Conservation (phyloP, 495 filamentous ascomycete genomes). For the Pyrenula massariospora region DNA sequence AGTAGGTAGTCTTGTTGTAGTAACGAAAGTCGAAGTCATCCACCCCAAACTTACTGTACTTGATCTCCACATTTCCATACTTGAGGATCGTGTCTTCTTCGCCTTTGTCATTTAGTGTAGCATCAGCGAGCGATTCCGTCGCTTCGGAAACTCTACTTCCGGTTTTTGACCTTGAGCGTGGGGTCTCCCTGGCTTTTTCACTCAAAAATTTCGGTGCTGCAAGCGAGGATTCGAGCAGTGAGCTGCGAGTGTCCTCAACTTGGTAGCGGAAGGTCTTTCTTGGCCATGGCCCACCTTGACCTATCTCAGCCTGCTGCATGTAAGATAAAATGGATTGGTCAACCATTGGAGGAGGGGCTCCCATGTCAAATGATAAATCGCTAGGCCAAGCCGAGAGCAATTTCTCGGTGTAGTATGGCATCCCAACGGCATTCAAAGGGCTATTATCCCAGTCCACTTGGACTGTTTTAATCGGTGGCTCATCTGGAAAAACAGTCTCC, state of each 20-base stretch:
- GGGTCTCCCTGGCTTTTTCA: constrained; percentile 69
- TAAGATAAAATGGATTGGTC: constrained; percentile 61
- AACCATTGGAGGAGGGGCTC: constrained; percentile 64
- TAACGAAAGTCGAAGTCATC: constrained; percentile 97
- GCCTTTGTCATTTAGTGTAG: constrained; percentile 50
- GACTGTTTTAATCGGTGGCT: constrained; percentile 31
- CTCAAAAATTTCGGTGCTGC: constrained; percentile 81
- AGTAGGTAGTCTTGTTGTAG: constrained; percentile 84
- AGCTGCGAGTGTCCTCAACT: constrained; percentile 60
- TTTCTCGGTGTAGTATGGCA: constrained; percentile 85
- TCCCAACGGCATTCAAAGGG: constrained; percentile 72
- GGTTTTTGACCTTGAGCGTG: constrained; percentile 26
- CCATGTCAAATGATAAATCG: constrained; percentile 69
- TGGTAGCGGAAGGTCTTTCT: constrained; percentile 65
- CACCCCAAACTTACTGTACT: constrained; percentile 93
- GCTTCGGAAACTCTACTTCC: constrained; percentile 50
- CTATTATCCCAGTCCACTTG: constrained; percentile 63
- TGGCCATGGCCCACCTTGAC: constrained; percentile 67
- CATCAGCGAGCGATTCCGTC: constrained; percentile 44
- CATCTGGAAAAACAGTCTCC: constrained; percentile 66
- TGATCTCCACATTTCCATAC: constrained; percentile 88
- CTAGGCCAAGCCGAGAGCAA: constrained; percentile 85
- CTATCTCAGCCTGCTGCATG: constrained; percentile 56
- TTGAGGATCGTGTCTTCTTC: constrained; percentile 65
- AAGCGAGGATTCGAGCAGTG: constrained; percentile 24